phyloP scores from a whole-genome alignment of 148 eudicot species.

The Rhododendron ovatum region DNA sequence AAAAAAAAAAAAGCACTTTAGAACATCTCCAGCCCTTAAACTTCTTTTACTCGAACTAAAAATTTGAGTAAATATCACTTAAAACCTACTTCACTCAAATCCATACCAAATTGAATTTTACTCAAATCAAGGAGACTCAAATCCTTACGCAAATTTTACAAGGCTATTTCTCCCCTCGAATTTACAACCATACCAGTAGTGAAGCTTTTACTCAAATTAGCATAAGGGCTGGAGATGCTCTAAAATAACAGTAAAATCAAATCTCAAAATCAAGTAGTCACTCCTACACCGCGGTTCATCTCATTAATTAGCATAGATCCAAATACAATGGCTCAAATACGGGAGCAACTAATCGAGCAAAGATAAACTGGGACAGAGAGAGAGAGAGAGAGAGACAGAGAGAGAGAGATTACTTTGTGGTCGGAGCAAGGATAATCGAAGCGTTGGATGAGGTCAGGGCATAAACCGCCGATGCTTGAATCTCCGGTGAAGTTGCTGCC shows the following conservation, averaged over 20 bases:
- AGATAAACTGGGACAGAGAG: neutral
- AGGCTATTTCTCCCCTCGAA: neutral
- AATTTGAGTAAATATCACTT: neutral
- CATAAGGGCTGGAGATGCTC: neutral
- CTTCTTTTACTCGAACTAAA: neutral
- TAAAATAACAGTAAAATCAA: neutral
- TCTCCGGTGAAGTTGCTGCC: conserved; percentile 19
- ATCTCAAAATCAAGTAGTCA: neutral
- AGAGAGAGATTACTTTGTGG: conserved; percentile 49
- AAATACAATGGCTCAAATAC: neutral
- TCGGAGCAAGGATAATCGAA: conserved; percentile 66
- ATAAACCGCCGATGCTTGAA: conserved; percentile 36
- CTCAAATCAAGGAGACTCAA: neutral
- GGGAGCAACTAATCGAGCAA: neutral
- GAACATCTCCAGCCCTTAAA: neutral
- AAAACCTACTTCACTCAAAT: neutral
- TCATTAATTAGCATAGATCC: neutral
- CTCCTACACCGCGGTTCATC: neutral
- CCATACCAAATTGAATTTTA: neutral
- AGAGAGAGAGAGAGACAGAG: neutral
- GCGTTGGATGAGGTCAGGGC: conserved; percentile 55
- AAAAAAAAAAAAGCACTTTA: neutral
- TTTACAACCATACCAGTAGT: too few relatives aligned
- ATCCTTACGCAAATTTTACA: neutral
- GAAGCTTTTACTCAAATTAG: neutral